phyloP scores from a whole-genome alignment of 2,329 filamentous ascomycete genomes.

The Bipolaris oryzae region DNA sequence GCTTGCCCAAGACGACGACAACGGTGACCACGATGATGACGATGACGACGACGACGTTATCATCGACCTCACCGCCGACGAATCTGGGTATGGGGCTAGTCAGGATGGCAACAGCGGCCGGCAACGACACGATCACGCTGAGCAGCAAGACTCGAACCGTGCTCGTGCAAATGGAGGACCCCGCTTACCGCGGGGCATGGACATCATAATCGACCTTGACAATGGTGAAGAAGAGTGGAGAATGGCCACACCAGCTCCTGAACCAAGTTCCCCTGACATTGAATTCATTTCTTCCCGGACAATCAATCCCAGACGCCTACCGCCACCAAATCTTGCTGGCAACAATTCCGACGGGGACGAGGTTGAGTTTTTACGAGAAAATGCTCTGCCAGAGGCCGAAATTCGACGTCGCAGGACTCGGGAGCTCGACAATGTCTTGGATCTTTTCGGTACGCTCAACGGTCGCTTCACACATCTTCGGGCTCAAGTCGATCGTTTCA shows the following conservation, averaged over 20 bases:
- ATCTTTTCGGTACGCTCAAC: slow-evolving; percentile 25
- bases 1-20: slow-evolving; percentile 9
- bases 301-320: slow-evolving; percentile 27
- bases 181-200: slow-evolving; percentile 50
- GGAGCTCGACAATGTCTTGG: slow-evolving; percentile 27
- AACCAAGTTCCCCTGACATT: slow-evolving; percentile 53
- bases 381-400: slow-evolving; percentile 31
- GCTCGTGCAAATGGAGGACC: slow-evolving; percentile 31
- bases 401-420: slow-evolving; percentile 20
- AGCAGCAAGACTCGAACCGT: slow-evolving; percentile 5
- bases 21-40: not conserved
- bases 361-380: slow-evolving; percentile 37
- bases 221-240: slow-evolving; percentile 32
- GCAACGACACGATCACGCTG: not conserved
- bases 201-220: slow-evolving; percentile 53
- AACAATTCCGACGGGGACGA: slow-evolving; percentile 35
- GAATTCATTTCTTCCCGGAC: slow-evolving; percentile 52
- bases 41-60: slow-evolving; percentile 15
- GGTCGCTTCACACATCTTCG: slow-evolving; percentile 29
- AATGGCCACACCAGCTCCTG: slow-evolving; percentile 31
- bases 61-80: slow-evolving; percentile 44
- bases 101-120: slow-evolving; percentile 10
- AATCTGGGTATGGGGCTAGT: slow-evolving; percentile 26
- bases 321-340: not conserved
- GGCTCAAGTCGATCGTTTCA: slow-evolving; percentile 29